Conservation (phyloP, 345 rosid species). For the Iberis pinnata region DNA sequence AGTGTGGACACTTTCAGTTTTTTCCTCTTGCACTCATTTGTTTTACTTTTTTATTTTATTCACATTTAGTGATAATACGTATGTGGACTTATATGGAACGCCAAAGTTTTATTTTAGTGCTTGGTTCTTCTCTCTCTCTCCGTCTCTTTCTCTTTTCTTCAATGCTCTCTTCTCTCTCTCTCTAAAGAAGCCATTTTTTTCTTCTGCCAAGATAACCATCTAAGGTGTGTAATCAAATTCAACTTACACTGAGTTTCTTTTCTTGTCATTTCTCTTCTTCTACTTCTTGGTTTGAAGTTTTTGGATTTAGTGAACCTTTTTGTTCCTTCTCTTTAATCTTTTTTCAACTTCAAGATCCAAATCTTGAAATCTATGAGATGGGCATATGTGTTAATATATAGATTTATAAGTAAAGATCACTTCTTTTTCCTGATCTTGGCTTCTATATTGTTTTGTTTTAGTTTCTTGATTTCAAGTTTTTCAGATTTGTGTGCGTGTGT, state of each 20-base stretch:
- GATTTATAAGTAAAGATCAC: slow-evolving; percentile 12
- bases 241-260: neutral
- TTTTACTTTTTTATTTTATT: slow-evolving; percentile 14
- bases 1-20: slow-evolving; percentile 29
- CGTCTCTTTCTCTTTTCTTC: slow-evolving; percentile 20
- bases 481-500: neutral
- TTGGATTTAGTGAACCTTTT: no score
- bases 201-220: slow-evolving; percentile 17
- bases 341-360: slow-evolving; percentile 10
- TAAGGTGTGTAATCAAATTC: slow-evolving; percentile 17
- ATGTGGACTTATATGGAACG: slow-evolving; percentile 32
- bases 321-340: neutral
- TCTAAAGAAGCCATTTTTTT: slow-evolving; percentile 26
- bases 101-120: slow-evolving; percentile 16
- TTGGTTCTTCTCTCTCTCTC: slow-evolving; percentile 13
- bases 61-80: slow-evolving; percentile 26
- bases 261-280: neutral
- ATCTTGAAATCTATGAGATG: slow-evolving; percentile 21
- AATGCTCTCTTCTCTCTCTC: slow-evolving; percentile 27
- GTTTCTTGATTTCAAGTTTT: slow-evolving; percentile 7
- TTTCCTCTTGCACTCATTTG: slow-evolving; percentile 25
- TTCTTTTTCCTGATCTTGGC: slow-evolving; percentile 8
- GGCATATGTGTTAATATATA: slow-evolving; percentile 3
- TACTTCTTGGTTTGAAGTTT: slow-evolving; percentile 7
- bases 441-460: slow-evolving; percentile 1